These are phyloP conservation scores for Picea abies DNA, from an alignment of 83 land plant species.

Conservation along the genomic window DNA sequence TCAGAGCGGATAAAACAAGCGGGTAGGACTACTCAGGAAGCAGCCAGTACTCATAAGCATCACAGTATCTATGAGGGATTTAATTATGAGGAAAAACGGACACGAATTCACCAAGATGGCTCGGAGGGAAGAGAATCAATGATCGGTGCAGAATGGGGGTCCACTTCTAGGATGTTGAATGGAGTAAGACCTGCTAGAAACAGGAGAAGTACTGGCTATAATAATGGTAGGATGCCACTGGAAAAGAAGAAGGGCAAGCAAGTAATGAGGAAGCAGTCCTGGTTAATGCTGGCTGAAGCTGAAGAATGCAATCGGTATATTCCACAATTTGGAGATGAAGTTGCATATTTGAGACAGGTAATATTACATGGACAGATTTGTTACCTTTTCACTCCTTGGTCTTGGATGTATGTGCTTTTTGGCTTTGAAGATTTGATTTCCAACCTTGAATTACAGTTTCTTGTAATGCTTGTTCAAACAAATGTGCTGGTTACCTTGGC, in stretches of 20 bases:
- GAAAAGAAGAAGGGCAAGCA: constrained; percentile 33
- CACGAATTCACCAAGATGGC: constrained; percentile 7
- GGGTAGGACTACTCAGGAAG: constrained; percentile 12
- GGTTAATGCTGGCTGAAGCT: constrained; percentile 79
- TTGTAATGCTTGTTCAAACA: not conserved
- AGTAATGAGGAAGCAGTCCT: constrained; percentile 45
- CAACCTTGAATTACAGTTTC: not conserved
- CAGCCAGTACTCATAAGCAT: not conserved
- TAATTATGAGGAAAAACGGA: constrained; percentile 17
- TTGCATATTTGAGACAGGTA: constrained; percentile 92
- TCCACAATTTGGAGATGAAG: constrained; percentile 90
- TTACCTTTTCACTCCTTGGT: not conserved
- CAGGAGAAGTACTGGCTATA: constrained; percentile 30
- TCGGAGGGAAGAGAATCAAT: constrained; percentile 13
- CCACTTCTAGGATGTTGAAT: constrained; percentile 33
- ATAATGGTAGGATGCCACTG: constrained; percentile 20
- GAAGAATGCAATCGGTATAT: constrained; percentile 81
- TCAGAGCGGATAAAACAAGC: constrained; percentile 31
- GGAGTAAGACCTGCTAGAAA: constrained; percentile 48
- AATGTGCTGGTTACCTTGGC: constrained; percentile 24
- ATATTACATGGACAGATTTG: not conserved
- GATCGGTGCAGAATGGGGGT: constrained; percentile 27
- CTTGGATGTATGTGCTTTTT: constrained; percentile 4
- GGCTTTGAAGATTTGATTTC: not conserved
- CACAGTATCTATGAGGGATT: not conserved